These are phyloP conservation scores for Cyclanthera cordifolia DNA, from an alignment of 306 rosid genomes.

Conservation along the genomic window DNA sequence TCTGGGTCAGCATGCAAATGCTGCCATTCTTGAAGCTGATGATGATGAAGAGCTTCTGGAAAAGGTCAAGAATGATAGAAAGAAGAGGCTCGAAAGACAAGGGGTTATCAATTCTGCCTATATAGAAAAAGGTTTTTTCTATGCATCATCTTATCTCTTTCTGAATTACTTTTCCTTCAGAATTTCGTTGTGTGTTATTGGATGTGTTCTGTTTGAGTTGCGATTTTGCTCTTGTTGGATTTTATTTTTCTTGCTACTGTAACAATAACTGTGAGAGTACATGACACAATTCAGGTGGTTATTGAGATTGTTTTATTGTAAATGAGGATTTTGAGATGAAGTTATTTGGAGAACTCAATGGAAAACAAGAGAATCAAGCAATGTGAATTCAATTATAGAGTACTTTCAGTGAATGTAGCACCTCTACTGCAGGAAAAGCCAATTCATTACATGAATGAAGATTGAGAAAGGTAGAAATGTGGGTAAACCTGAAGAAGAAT, in stretches of 20 bases:
- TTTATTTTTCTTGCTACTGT: not conserved
- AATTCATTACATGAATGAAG: not conserved
- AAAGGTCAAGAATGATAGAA: constrained; percentile 66
- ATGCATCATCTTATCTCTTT: too few relatives aligned
- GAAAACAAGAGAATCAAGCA: not conserved
- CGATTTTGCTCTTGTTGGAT: not conserved
- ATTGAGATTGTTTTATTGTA: not conserved
- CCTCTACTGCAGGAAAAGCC: not conserved
- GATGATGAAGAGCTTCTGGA: constrained; percentile 87
- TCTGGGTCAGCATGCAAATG: constrained; percentile 44
- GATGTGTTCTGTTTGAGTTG: not conserved
- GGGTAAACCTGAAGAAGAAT: too few relatives aligned
- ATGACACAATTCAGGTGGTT: not conserved
- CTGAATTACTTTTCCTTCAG: not conserved
- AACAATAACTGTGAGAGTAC: constrained; percentile 2
- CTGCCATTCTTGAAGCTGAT: constrained; percentile 91
- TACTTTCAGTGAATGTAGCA: not conserved
- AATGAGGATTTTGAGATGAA: not conserved
- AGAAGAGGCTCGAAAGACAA: constrained; percentile 80
- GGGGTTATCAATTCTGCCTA: constrained; percentile 57
- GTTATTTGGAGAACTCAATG: not conserved
- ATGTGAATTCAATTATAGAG: not conserved
- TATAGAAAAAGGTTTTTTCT: too few relatives aligned
- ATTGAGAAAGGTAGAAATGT: not conserved
- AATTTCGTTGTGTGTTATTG: not conserved